Conservation (phyloP, 192 early-diverging fungal species). For the Entomortierella chlamydospora region DNA sequence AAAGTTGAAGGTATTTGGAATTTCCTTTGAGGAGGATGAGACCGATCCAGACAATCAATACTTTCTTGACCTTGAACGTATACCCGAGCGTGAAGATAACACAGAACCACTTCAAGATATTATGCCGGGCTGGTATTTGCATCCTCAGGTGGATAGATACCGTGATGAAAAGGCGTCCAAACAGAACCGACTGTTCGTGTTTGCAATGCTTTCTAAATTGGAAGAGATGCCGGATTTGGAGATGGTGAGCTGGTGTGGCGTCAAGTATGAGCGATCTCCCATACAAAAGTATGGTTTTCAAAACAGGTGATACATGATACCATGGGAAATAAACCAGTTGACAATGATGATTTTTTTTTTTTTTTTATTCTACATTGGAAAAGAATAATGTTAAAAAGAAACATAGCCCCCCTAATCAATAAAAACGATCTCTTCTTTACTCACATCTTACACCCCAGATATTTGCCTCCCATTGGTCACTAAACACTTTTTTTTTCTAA, state of each 20-base stretch:
- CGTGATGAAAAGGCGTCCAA: not conserved
- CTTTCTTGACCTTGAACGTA: too few species aligned
- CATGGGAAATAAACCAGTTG: not conserved
- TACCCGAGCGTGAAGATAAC: too few species aligned
- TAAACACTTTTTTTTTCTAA: not conserved
- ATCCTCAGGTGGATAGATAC: not conserved
- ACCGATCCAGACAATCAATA: too few species aligned
- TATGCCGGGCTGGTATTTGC: not conserved
- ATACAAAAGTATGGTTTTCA: not conserved
- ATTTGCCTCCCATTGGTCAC: too few species aligned
- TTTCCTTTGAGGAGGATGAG: too few species aligned
- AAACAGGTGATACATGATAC: not conserved
- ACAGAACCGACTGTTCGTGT: not conserved
- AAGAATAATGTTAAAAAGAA: too few species aligned
- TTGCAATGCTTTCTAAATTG: not conserved
- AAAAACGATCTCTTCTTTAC: too few species aligned
- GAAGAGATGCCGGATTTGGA: not conserved
- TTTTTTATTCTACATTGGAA: too few species aligned
- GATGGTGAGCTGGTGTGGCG: not conserved
- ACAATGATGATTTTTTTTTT: too few species aligned
- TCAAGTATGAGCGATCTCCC: not conserved
- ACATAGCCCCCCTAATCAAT: not conserved
- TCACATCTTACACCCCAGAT: not conserved
- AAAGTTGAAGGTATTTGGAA: too few species aligned
- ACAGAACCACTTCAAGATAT: too few species aligned